Evolutionary conservation across 2,329 filamentous ascomycete species (phyloP), one percentile per base, ranked within the genome.

Genomic region (Colletotrichum lupini): DNA sequence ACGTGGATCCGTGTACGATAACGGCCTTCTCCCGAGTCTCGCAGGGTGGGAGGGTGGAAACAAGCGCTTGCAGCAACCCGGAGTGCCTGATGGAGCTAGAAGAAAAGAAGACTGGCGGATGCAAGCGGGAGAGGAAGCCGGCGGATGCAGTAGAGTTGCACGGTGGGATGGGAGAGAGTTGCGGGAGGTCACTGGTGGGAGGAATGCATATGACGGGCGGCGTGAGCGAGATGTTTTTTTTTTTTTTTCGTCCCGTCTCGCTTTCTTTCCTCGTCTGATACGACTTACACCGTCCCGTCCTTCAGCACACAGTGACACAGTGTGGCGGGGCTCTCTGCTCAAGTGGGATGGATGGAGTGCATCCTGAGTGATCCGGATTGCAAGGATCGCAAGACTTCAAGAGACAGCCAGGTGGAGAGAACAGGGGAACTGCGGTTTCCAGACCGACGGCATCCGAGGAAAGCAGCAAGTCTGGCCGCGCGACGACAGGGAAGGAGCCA

Each of bases 1-100:
- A 61, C 64, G 61, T 68, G 68, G 68, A 68, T 73, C 68, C 59
- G 69, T 56, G 72, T 30, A 68, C 68, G 73, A 74, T 74, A 73
- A 69, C 69, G 73, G 64, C 64, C 22, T 26, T 69, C 37, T 42
- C 37, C 42, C 42, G 42, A 49, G 42, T 49, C 16, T n/a, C 16
- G 14, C 37, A 42, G 37, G 37, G 37, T 42, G 37, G 57, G 69
- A 52, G 63, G 11, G 53, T 61, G 14, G 26, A 69, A 42, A 49
- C 56, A 68, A 63, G 72, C 69, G 69, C 64, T 74, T 74, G 64
- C 63, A 74, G 59, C 60, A 46, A 57, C 26, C 67, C 68, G 63
- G 63, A 59, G 59, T 58, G 30, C 37, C 46, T 59, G 58, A 63
- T 64, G 68, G 68, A 68, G 63, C 68, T 64, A 72, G 64, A 68